Percentiles rank a stretch among this genome's conserved stretches.
Conservation (phyloP, 2,329 filamentous ascomycete species). For the Ophiostoma sp. region DNA sequence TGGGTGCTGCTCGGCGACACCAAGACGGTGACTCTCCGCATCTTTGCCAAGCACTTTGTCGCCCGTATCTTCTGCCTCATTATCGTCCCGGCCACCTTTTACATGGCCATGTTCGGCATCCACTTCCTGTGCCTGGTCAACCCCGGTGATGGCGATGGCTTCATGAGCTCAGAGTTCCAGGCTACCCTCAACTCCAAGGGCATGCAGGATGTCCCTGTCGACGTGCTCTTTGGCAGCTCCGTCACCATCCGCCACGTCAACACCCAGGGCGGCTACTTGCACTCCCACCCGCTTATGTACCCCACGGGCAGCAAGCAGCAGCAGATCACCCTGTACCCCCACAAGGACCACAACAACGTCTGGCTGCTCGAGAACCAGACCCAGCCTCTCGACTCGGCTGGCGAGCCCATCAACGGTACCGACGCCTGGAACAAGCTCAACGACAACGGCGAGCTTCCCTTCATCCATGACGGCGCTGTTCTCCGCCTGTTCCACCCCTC, state of each 20-base stretch:
- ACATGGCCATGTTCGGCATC: constrained; percentile 95
- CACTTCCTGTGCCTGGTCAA: constrained; percentile 93
- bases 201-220: constrained; percentile 92
- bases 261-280: constrained; percentile 95
- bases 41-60: constrained; percentile 93
- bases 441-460: constrained; percentile 52
- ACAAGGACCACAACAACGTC: constrained; percentile 98
- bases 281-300: constrained; percentile 97
- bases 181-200: constrained; percentile 93
- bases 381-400: constrained; percentile 76
- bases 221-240: constrained; percentile 85
- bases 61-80: constrained; percentile 90
- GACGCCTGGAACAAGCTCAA: constrained; percentile 76
- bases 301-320: constrained; percentile 97
- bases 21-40: constrained; percentile 77
- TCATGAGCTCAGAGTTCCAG: constrained; percentile 99
- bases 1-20: constrained; percentile 93
- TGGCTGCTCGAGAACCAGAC: constrained; percentile 96
- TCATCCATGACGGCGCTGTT: constrained; percentile 76
- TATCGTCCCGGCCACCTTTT: constrained; percentile 83
- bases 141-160: constrained; percentile 94
- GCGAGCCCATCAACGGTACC: constrained; percentile 76
- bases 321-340: constrained; percentile 95
- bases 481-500: constrained; percentile 80
- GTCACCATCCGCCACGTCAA: constrained; percentile 90